Percentiles rank a stretch among this genome's conserved stretches.
These are phyloP conservation scores for Aspergillus sclerotialis DNA, from an alignment of 2,329 filamentous ascomycete genomes.

Conservation along the genomic window DNA sequence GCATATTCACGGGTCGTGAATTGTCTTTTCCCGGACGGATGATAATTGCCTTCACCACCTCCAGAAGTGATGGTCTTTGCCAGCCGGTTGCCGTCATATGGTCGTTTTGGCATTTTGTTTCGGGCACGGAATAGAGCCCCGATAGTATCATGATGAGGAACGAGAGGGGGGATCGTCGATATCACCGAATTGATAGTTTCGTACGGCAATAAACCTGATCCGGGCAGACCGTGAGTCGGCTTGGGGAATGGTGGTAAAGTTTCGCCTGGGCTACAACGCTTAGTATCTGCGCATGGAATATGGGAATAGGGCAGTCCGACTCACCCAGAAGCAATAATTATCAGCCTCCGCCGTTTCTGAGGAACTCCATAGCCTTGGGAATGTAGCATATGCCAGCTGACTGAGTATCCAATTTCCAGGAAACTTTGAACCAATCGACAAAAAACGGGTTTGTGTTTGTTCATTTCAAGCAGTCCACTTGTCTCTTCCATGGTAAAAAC, in stretches of 20 bases:
- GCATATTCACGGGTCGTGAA: constrained; percentile 65
- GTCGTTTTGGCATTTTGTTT: constrained; percentile 20
- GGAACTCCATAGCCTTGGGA: constrained; percentile 44
- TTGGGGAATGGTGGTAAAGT: constrained; percentile 58
- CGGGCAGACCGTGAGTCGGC: constrained; percentile 48
- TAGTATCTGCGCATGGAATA: background rate
- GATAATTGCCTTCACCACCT: constrained; percentile 55
- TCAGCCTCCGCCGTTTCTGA: constrained; percentile 42
- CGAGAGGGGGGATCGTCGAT: constrained; percentile 28
- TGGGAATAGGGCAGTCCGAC: constrained; percentile 12
- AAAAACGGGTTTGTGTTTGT: constrained; percentile 48
- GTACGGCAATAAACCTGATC: constrained; percentile 24
- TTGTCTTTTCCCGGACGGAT: constrained; percentile 56
- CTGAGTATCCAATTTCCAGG: constrained; percentile 58
- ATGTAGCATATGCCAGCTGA: constrained; percentile 60
- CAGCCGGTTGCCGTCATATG: constrained; percentile 46
- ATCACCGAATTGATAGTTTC: constrained; percentile 40
- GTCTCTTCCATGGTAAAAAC: constrained; percentile 76
- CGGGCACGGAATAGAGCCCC: constrained; percentile 10
- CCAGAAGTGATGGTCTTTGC: constrained; percentile 56
- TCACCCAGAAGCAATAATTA: constrained; percentile 50
- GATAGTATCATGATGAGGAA: constrained; percentile 37
- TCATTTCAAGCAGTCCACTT: constrained; percentile 55
- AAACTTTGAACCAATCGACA: constrained; percentile 57
- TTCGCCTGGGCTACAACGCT: constrained; percentile 61